Conservation (phyloP, 2,329 filamentous ascomycete species). For the Cladophialophora psammophila region DNA sequence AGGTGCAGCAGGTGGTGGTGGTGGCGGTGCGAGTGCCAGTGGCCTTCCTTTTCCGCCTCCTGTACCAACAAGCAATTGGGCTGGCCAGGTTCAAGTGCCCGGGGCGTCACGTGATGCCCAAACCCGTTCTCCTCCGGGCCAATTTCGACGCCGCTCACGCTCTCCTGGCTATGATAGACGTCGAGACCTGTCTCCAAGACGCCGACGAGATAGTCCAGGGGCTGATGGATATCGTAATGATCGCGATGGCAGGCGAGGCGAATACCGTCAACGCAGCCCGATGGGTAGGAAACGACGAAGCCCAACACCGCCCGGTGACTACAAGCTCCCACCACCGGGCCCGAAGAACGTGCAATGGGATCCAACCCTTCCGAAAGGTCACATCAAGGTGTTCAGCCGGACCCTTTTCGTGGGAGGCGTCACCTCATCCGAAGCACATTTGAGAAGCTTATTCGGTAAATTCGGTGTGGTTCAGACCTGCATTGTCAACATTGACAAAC, state of each 20-base stretch:
- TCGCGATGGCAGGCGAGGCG: constrained; percentile 61
- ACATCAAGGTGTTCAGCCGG: constrained; percentile 91
- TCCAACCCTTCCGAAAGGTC: constrained; percentile 71
- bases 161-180: constrained; percentile 80
- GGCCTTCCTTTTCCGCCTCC: constrained; percentile 45
- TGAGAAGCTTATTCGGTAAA: constrained; percentile 78
- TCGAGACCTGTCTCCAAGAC: constrained; percentile 67
- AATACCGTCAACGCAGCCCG: constrained; percentile 90
- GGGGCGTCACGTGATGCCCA: constrained; percentile 60
- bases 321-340: constrained; percentile 54
- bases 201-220: constrained; percentile 71
- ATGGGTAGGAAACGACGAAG: constrained; percentile 68
- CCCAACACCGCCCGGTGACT: constrained; percentile 62
- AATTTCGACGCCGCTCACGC: constrained; percentile 75
- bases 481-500: constrained; percentile 97
- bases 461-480: constrained; percentile 94
- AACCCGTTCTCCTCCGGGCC: constrained; percentile 68
- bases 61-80: constrained; percentile 46
- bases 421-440: constrained; percentile 81
- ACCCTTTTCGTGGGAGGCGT: constrained; percentile 97
- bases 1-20: constrained; percentile 44
- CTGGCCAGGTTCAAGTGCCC: constrained; percentile 45
- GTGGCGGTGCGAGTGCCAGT: constrained; percentile 40
- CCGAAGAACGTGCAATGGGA: constrained; percentile 85
- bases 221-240: constrained; percentile 67